Evolutionary conservation across 176 grass and related monocot species (phyloP).

Genomic region (Secale cereale): DNA sequence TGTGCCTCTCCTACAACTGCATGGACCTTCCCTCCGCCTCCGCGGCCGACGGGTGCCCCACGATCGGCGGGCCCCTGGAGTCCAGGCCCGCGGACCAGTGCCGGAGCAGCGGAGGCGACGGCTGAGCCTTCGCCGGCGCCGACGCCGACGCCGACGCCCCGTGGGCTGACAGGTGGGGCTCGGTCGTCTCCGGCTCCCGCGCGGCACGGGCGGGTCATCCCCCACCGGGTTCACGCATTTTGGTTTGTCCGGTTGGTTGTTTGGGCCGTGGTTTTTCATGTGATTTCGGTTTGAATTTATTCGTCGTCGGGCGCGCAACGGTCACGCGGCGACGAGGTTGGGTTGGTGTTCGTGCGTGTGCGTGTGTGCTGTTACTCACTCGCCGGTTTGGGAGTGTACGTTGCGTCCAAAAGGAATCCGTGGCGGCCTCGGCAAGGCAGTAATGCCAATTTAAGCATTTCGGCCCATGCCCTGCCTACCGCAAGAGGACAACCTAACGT

Average conservation of each 20-base stretch:
- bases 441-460: conserved; percentile 28
- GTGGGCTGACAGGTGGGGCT: conserved; percentile 19
- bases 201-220: neutral
- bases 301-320: conserved; percentile 25
- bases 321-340: neutral
- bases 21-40: conserved; percentile 51
- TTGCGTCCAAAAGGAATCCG: conserved; percentile 1
- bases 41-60: conserved; percentile 46
- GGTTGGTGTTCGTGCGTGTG: neutral
- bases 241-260: conserved; percentile 8
- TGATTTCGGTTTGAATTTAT: conserved; percentile 33
- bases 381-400: neutral
- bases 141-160: neutral
- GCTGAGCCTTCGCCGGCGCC: too few relatives aligned
- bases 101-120: conserved; percentile 39
- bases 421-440: conserved; percentile 1
- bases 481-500: neutral
- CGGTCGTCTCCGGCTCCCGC: neutral
- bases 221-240: conserved; percentile 1
- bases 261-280: conserved; percentile 27
- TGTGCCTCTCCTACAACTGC: conserved; percentile 92
- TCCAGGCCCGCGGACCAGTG: conserved; percentile 68
- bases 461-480: neutral
- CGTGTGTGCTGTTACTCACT: neutral
- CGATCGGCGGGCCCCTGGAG: conserved; percentile 53